These are phyloP conservation scores for Turritis glabra DNA, from an alignment of 345 rosid genomes.

Conservation along the genomic window DNA sequence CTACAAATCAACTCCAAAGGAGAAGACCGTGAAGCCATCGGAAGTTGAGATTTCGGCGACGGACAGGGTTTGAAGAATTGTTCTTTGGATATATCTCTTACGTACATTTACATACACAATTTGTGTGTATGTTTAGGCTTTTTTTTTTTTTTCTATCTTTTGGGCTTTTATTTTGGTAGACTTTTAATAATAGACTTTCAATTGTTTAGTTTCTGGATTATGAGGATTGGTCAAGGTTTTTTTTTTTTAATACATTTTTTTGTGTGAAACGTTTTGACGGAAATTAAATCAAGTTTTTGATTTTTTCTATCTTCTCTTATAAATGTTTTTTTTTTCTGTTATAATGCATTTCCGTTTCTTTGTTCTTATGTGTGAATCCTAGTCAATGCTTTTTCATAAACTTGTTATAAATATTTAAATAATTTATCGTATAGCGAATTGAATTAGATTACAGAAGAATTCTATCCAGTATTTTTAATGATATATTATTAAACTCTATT, in stretches of 20 bases:
- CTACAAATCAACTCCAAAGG: slow-evolving; percentile 39
- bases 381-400: background rate
- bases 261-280: slow-evolving; percentile 6
- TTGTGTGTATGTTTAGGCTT: slow-evolving; percentile 21
- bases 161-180: background rate
- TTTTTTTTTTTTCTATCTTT: background rate
- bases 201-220: background rate
- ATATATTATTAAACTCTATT: background rate
- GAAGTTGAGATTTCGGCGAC: slow-evolving; percentile 48
- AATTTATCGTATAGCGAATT: background rate
- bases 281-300: background rate
- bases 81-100: background rate
- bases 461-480: background rate
- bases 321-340: background rate
- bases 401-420: background rate
- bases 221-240: background rate
- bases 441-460: background rate
- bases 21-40: slow-evolving; percentile 27
- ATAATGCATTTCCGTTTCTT: background rate
- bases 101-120: slow-evolving; percentile 23
- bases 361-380: background rate
- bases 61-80: background rate
- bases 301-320: background rate
- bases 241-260: background rate
- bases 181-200: slow-evolving; percentile 4